phyloP scores from a whole-genome alignment of 2,329 filamentous ascomycete species.

The Blastomyces parvus region DNA sequence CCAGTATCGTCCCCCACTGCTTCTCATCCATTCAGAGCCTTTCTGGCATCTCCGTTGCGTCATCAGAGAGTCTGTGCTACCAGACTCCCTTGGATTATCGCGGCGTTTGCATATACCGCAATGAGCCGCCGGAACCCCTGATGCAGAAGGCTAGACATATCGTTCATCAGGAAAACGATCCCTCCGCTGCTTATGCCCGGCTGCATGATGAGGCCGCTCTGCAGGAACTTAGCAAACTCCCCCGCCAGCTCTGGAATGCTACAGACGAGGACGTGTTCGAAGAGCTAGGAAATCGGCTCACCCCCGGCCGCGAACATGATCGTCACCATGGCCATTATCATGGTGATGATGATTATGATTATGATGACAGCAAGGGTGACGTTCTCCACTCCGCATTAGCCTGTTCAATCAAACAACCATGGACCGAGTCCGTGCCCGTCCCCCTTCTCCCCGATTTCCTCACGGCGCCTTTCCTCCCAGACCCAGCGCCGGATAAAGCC shows the following conservation, averaged over 20 bases:
- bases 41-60: not conserved
- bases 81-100: conserved; percentile 6
- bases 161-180: not conserved
- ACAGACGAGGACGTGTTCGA: conserved; percentile 1
- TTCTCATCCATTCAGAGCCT: conserved; percentile 7
- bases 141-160: conserved; percentile 2
- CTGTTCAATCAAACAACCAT: conserved; percentile 3
- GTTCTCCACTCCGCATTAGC: not conserved
- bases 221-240: conserved; percentile 1
- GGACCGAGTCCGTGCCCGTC: conserved; percentile 1
- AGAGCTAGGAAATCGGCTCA: not conserved
- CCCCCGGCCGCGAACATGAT: not conserved
- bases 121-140: conserved; percentile 2
- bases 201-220: not conserved
- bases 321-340: not conserved
- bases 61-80: not conserved
- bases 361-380: not conserved
- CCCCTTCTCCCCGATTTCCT: conserved; percentile 1
- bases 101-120: conserved; percentile 3
- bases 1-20: conserved; percentile 3
- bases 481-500: not conserved
- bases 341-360: too few species aligned
- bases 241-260: conserved; percentile 3
- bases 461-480: not conserved
- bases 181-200: not conserved